Base-by-base conservation (phyloP, 169 alveolate species). In the Eimeria falciformis region DNA sequence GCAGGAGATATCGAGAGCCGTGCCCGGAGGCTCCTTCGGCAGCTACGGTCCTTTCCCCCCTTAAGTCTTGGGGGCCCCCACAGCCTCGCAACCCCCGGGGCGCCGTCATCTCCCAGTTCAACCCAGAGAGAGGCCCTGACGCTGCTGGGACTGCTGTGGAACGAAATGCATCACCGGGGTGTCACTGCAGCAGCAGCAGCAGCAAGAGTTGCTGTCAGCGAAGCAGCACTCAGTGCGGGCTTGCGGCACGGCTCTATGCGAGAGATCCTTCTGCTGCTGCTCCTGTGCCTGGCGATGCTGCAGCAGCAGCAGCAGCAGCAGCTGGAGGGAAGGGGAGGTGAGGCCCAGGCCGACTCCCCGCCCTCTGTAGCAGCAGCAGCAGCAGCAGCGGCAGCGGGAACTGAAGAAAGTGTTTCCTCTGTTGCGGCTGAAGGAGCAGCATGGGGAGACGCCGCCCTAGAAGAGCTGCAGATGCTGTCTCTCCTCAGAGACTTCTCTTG, bases 401-500 rank as follows among this genome's bases (percentile, higher is more conserved):
- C 11, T n/a, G 73, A 2, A n/a, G 73, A 18, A 14, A n/a, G 7
- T 12, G n/a, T n/a, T 12, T 62, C 73, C n/a, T 14, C 73, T 37
- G 83, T 71, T 33, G 83, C 83, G 17, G 83, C 83, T 40, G 83
- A 71, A 27, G 83, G 83, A 14, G 83, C 83, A 43, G 83, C 83
- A 2, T 71, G 83, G 83, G 83, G 83, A 14, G 83, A 71, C 43
- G 83, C 83, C 11, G 83, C 83, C 14, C 83, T 71, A 5, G 83
- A 71, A 27, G 83, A 71, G 56, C 83, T 71, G 25, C 83, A 71
- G 83, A 43, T 71, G 50, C 23, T 71, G 83, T 71, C 83, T 5
- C 83, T 71, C 12, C 37, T 71, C 9, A 27, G 53, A 43, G 83
- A 71, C 33, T 71, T 71, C 21, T 71, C 83, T 1, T 71, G 83